These are phyloP conservation scores for Heterobasidion occidentale DNA, from an alignment of 1,284 basidiomycete species.

Conservation along the genomic window DNA sequence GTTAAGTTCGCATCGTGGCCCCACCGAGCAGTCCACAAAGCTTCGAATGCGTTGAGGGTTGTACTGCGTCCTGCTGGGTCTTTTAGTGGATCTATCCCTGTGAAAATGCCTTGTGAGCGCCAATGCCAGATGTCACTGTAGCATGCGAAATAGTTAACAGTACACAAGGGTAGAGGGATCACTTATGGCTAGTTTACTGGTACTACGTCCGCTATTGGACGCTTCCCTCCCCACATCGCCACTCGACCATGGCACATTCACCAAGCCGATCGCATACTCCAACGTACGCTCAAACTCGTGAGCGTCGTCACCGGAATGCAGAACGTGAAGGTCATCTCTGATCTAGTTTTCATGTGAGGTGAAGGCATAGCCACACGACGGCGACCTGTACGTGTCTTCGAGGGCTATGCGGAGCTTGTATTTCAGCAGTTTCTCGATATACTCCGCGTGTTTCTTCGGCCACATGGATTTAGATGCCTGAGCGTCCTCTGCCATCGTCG, in stretches of 20 bases:
- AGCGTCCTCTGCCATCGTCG: not conserved
- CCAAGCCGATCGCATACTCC: slow-evolving; percentile 17
- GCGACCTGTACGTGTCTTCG: slow-evolving; percentile 14
- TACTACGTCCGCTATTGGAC: no score
- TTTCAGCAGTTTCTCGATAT: not conserved
- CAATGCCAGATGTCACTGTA: not conserved
- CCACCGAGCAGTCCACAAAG: no score
- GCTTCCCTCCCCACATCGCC: no score
- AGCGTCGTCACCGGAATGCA: not conserved
- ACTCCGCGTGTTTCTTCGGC: not conserved
- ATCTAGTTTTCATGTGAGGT: not conserved
- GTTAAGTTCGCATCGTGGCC: no score
- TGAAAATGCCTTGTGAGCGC: no score
- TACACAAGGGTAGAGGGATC: not conserved
- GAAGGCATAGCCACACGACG: slow-evolving; percentile 22
- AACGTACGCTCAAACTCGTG: slow-evolving; percentile 5
- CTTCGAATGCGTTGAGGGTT: no score
- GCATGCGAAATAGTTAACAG: not conserved
- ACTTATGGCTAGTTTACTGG: no score
- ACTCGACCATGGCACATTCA: slow-evolving; percentile 15
- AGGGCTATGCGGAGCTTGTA: not conserved
- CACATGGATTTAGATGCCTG: not conserved
- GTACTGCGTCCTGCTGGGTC: no score
- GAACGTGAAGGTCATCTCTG: not conserved
- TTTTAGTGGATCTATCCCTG: no score